Evolutionary conservation across 2,329 filamentous ascomycete genomes (phyloP).

Genomic region (Huntiella decipiens): DNA sequence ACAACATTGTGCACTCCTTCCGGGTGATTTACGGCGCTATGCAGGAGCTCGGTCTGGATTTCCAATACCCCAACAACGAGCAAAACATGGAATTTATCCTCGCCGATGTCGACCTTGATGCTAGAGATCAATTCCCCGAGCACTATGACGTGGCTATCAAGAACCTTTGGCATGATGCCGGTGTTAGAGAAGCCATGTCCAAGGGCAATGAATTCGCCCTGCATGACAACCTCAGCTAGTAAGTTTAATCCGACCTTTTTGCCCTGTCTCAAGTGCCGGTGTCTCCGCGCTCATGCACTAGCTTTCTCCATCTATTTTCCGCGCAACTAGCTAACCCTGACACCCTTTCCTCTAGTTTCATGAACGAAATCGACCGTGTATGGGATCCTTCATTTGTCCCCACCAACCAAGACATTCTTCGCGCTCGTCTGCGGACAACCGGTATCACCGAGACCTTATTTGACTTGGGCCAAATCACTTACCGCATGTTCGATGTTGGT

Average conservation of each 20-base stretch:
- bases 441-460: conserved; percentile 93
- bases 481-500: conserved; percentile 92
- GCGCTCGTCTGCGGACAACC: conserved; percentile 76
- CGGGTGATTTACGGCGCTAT: conserved; percentile 81
- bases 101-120: conserved; percentile 62
- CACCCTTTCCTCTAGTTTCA: conserved; percentile 42
- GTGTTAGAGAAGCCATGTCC: conserved; percentile 70
- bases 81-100: conserved; percentile 60
- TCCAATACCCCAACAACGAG: conserved; percentile 65
- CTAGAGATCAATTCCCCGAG: conserved; percentile 59
- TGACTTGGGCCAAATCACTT: conserved; percentile 76
- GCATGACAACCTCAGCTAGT: conserved; percentile 93
- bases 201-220: conserved; percentile 94
- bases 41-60: conserved; percentile 63
- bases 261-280: neutral
- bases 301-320: neutral
- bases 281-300: neutral
- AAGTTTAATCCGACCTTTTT: conserved; percentile 20
- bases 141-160: conserved; percentile 70
- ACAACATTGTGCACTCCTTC: conserved; percentile 83
- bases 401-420: conserved; percentile 83
- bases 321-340: neutral
- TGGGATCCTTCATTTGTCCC: conserved; percentile 67
- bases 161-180: conserved; percentile 62
- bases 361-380: conserved; percentile 55